A percentile compares a stretch with the other conserved stretches of the same genome.
Evolutionary conservation across 2,329 filamentous ascomycete genomes (phyloP).

Genomic region (Neonectria ditissima): DNA sequence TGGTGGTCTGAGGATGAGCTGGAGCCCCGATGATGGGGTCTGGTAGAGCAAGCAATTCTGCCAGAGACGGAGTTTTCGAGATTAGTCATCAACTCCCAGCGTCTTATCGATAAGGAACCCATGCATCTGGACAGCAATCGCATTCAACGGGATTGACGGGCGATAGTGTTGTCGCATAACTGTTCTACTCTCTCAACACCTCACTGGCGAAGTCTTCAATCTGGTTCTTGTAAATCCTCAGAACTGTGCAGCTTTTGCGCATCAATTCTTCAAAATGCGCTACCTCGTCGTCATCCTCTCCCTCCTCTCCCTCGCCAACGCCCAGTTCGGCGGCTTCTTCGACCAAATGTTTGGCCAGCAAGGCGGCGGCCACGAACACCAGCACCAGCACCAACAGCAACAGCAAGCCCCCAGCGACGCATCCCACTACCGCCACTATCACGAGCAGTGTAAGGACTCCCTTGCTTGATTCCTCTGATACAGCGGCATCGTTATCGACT

Average conservation of each 20-base stretch:
- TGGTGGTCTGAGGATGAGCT: constrained; percentile 49
- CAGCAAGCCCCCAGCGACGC: constrained; percentile 90
- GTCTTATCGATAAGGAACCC: constrained; percentile 45
- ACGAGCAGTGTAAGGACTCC: constrained; percentile 69
- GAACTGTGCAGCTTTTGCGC: constrained; percentile 12
- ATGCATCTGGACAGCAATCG: constrained; percentile 42
- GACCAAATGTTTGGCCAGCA: constrained; percentile 88
- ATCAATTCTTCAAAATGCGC: constrained; percentile 45
- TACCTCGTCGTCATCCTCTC: constrained; percentile 63
- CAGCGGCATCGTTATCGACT: background rate
- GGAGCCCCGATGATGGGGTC: constrained; percentile 28
- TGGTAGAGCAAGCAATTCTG: constrained; percentile 30
- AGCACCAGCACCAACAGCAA: constrained; percentile 67
- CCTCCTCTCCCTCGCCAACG: constrained; percentile 70
- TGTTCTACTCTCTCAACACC: background rate
- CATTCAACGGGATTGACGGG: background rate
- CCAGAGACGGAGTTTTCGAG: constrained; percentile 43
- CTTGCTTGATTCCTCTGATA: background rate
- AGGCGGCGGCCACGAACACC: constrained; percentile 61
- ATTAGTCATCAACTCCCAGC: constrained; percentile 40
- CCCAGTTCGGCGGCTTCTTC: constrained; percentile 93
- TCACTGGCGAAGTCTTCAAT: background rate
- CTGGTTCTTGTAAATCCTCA: background rate
- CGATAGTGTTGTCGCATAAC: constrained; percentile 13
- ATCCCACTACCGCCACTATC: constrained; percentile 79